Conservation (phyloP, 805 yeast genomes). For the Candida pseudoglaebosa region DNA sequence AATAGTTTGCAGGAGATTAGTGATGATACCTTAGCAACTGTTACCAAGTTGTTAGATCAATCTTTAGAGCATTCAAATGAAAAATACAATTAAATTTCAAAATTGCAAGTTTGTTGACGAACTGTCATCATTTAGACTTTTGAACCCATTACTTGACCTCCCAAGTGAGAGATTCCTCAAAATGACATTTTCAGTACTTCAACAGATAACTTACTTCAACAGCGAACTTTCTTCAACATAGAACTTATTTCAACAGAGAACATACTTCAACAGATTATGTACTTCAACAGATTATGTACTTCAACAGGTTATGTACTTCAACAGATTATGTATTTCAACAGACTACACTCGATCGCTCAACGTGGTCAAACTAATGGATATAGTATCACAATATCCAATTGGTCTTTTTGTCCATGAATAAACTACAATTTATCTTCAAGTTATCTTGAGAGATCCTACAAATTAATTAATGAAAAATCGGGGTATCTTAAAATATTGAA, state of each 20-base stretch:
- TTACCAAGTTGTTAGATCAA: conserved; percentile 29
- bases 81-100: background rate
- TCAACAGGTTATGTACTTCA: background rate
- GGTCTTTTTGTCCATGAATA: background rate
- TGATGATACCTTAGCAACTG: conserved; percentile 23
- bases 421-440: too few relatives aligned
- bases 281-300: background rate
- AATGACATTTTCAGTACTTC: background rate
- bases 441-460: too few relatives aligned
- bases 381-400: background rate
- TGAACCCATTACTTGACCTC: background rate
- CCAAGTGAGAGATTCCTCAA: background rate
- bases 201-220: background rate
- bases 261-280: background rate
- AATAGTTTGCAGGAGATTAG: conserved; percentile 26
- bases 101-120: background rate
- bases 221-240: background rate
- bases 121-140: background rate
- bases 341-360: background rate
- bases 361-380: too few relatives aligned
- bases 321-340: background rate
- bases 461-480: too few relatives aligned
- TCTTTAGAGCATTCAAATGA: conserved; percentile 3
- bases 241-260: background rate
- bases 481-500: too few relatives aligned